Evolutionary conservation across 1,139 yeast species (phyloP), one percentile per base, ranked within the genome.

Genomic region (Meyerozyma carpophila): DNA sequence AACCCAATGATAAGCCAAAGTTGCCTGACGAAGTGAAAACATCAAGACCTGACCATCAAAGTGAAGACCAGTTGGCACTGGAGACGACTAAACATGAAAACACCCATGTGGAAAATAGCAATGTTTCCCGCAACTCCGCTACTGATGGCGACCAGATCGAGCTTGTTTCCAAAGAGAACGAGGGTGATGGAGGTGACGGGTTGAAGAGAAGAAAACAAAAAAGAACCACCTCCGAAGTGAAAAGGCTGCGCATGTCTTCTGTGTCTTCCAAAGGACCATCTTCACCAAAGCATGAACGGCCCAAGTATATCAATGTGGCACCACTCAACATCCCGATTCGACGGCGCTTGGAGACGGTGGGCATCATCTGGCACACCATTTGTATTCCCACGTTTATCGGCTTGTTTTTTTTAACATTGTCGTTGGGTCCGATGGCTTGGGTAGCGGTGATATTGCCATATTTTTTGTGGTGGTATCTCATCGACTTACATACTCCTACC

Each of bases 381-480:
- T 75, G 88, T 4, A 82, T 91, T 38, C 89, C 94, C 0, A 57
- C 75, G 1, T 77, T 81, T 48, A 57, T 75, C 1, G 65, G 81
- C 8, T 50, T 81, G 9, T 77, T 85, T 51, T 58, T 72, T 21
- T 65, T 85, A 41, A 61, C 84, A 4, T 63, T 80, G 3, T 71
- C 84, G 40, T 72, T 90, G 3, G 83, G 87, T 24, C 86, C 90
- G 47, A 57, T 80, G 3, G 68, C 82, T 37, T 90, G 97, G 96
- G 69, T 86, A 9, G 54, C 80, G 10, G 54, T 84, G 3, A 76
- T 68, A 2, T 52, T 70, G n/a, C 77, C 78, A 6, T 84, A 71
- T 51, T 59, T 81, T 44, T 63, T 82, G n/a, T 86, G 87, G 73
- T 72, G 76, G 74, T 72, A 72, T 50, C 74, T 73, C 3, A 69